Base-by-base conservation (phyloP, 768 basidiomycete species). In the Amanita pallidorosea region DNA sequence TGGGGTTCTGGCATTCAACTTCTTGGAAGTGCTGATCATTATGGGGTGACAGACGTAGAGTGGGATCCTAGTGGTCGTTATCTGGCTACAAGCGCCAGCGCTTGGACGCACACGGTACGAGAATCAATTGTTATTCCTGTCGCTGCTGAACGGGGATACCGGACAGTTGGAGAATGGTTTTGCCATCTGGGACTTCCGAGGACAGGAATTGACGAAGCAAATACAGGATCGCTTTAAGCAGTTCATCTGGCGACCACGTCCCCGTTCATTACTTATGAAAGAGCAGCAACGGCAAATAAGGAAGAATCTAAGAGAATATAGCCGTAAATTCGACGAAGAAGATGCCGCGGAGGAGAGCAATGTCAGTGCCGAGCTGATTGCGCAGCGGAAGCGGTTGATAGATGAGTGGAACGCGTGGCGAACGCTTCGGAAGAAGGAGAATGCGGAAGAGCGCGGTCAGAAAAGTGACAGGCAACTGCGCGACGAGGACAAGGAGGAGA, bases 361-460 rank as follows among this genome's bases (percentile, higher is more conserved):
- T 59, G 89, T 94, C 58, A 93, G 86, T 56, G 92, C 93, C 4
- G 96, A 98, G 68, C 79, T 96, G 22, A 77, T 94, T 57, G 90
- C 91, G 15, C 82, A 83, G 56, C 79, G 96, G 54, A 88, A 89
- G 65, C 79, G 96, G 43, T 76, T 97, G 48, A 86, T 98, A 58
- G 90, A 96, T 61, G 96, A 99, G 69, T 99, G 96, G 96, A 96
- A 99, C 67, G 90, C 95, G 38, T 98, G 96, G 96, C 80, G 95
- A 47, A 59, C 72, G 20, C 75, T 80, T 55, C 82, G 84, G 57
- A 81, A 76, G 63, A 77, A 76, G 55, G 81, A 88, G 57, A 51
- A 84, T 50, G 75, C 73, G 33, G 82, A 81, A 47, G 79, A 79
- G 54, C 71, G 68, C 49, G 65, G 68, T 12, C 66, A 68, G 49